Evolutionary conservation across 2,329 filamentous ascomycete genomes (phyloP).

Genomic region (Laburnicola sp.): DNA sequence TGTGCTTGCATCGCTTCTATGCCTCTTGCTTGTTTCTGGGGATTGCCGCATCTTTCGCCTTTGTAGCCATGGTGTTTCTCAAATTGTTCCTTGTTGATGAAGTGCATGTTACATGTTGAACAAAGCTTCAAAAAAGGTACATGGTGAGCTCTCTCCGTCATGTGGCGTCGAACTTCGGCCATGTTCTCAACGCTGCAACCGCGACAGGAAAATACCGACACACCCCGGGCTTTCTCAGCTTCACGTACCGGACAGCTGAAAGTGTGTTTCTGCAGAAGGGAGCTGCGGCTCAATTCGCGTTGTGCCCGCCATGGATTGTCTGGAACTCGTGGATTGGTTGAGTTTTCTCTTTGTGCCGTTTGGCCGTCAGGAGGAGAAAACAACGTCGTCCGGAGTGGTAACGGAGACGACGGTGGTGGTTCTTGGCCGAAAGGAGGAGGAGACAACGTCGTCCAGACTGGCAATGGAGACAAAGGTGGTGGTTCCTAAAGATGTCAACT

Average conservation of each 20-base stretch:
- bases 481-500: too few species aligned
- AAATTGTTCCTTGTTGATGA: slow-evolving; percentile 7
- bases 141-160: slow-evolving; percentile 7
- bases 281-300: too few species aligned
- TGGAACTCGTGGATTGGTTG: too few species aligned
- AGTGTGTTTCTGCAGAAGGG: background rate
- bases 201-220: background rate
- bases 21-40: background rate
- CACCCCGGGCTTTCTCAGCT: background rate
- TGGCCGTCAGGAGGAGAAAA: too few species aligned
- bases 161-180: slow-evolving; percentile 15
- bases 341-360: too few species aligned
- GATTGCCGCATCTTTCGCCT: slow-evolving; percentile 5
- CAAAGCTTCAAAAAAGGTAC: slow-evolving; percentile 14
- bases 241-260: background rate
- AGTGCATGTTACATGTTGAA: slow-evolving; percentile 16
- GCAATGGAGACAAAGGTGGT: too few species aligned
- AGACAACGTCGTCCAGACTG: too few species aligned
- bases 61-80: background rate
- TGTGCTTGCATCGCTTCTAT: background rate
- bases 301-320: too few species aligned
- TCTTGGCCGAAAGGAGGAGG: too few species aligned
- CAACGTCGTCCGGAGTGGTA: too few species aligned
- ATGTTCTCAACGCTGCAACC: background rate
- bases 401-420: too few species aligned